A percentile compares a stretch with the other conserved stretches of the same genome.
phyloP scores from a whole-genome alignment of 306 rosid genomes.

The Carpinus viminea region DNA sequence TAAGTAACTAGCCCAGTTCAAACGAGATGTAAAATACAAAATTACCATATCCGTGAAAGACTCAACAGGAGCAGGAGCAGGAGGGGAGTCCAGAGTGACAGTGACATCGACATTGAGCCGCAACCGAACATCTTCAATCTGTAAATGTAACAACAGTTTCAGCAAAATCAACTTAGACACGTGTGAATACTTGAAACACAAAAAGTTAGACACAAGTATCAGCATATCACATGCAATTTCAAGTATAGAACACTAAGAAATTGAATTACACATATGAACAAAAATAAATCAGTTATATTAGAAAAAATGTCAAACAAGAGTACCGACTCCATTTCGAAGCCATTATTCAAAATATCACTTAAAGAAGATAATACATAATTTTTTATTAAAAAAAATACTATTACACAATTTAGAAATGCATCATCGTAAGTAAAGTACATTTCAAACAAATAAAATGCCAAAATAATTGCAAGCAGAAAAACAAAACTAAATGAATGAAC shows the following conservation, averaged over 20 bases:
- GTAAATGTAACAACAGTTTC: constrained; percentile 4
- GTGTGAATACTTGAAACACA: not conserved
- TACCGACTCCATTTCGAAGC: not conserved
- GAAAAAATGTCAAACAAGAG: not conserved
- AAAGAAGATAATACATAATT: too few species aligned
- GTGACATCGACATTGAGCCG: constrained; percentile 80
- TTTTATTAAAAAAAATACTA: too few species aligned
- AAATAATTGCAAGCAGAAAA: not conserved
- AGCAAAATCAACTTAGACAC: not conserved
- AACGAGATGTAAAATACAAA: not conserved
- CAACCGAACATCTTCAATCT: constrained; percentile 73
- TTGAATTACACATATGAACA: not conserved
- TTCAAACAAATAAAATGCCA: not conserved
- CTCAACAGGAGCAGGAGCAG: constrained; percentile 79
- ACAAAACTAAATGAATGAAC: constrained; percentile 22
- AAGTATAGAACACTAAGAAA: not conserved
- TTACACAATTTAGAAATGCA: too few species aligned
- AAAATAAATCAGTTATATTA: not conserved
- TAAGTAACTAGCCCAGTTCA: constrained; percentile 2
- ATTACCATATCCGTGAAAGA: constrained; percentile 76
- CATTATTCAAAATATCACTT: not conserved
- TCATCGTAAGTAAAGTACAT: too few species aligned
- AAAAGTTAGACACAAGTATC: not conserved
- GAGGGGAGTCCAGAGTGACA: constrained; percentile 54
- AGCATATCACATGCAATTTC: not conserved